phyloP scores from a whole-genome alignment of 495 filamentous ascomycete genomes.

The Talaromyces borbonicus region DNA sequence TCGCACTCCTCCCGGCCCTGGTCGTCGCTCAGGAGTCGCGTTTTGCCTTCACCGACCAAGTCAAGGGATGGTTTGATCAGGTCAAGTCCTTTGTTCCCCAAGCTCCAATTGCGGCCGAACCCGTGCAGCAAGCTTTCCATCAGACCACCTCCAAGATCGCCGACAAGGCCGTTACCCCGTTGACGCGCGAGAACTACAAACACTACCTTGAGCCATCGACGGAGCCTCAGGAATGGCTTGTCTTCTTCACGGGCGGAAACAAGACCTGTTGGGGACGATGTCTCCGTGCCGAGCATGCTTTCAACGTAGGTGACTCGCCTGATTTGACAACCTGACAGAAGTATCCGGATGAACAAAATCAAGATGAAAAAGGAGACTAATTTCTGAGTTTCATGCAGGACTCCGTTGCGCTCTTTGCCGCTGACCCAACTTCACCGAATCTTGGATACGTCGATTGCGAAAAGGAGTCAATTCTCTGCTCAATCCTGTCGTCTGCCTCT shows the following conservation, averaged over 20 bases:
- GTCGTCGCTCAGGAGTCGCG: conserved; percentile 59
- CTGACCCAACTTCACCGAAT: conserved; percentile 55
- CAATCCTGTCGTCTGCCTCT: conserved; percentile 63
- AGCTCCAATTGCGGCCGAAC: conserved; percentile 29
- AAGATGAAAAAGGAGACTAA: background rate
- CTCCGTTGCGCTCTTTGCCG: conserved; percentile 57
- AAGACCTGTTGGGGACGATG: conserved; percentile 73
- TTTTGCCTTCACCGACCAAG: conserved; percentile 58
- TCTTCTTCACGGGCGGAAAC: conserved; percentile 75
- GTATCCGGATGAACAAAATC: no score
- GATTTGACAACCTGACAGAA: no score
- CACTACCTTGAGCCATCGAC: conserved; percentile 52
- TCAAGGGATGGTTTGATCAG: conserved; percentile 55
- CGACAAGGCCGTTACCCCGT: conserved; percentile 43
- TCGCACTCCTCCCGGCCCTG: conserved; percentile 60
- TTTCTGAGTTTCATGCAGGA: conserved; percentile 41
- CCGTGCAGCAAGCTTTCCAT: conserved; percentile 36
- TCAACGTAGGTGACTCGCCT: conserved; percentile 46
- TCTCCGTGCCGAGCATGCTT: conserved; percentile 40
- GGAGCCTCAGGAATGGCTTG: conserved; percentile 67
- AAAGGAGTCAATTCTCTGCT: conserved; percentile 66
- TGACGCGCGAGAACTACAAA: conserved; percentile 69
- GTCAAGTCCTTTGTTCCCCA: conserved; percentile 50
- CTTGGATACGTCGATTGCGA: conserved; percentile 75
- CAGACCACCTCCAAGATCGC: conserved; percentile 44